A percentile compares a stretch with the other conserved stretches of the same genome.
Evolutionary conservation across 2,329 filamentous ascomycete genomes (phyloP).

Genomic region (Calonectria henricotiae): DNA sequence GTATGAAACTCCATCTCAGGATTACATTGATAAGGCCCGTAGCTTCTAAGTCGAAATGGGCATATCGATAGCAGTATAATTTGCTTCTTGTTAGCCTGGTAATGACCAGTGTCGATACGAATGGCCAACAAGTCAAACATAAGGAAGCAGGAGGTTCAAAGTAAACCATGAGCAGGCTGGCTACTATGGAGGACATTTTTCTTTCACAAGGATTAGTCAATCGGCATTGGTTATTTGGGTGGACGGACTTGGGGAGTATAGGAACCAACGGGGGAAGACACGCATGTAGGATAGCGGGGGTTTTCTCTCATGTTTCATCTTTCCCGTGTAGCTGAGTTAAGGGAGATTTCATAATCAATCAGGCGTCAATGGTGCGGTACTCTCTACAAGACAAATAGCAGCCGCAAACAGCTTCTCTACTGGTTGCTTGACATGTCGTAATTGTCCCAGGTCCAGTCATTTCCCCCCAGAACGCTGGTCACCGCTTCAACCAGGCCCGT

Average conservation of each 20-base stretch:
- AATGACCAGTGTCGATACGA: background rate
- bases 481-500: constrained; percentile 25
- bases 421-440: constrained; percentile 32
- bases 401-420: background rate
- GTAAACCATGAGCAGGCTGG: background rate
- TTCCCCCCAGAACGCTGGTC: constrained; percentile 25
- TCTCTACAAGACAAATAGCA: background rate
- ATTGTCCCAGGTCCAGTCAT: constrained; percentile 36
- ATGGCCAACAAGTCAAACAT: background rate
- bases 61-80: background rate
- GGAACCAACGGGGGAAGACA: constrained; percentile 27
- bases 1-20: constrained; percentile 81
- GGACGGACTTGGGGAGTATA: background rate
- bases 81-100: background rate
- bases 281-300: constrained; percentile 47
- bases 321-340: constrained; percentile 28
- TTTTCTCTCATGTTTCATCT: constrained; percentile 36
- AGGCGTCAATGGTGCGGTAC: background rate
- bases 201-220: background rate
- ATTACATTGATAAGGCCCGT: constrained; percentile 80
- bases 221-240: background rate
- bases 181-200: background rate
- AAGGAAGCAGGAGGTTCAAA: background rate
- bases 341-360: constrained; percentile 4
- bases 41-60: constrained; percentile 56